phyloP scores from a whole-genome alignment of 2,329 filamentous ascomycete species.

The Hymenoscyphus fructigenus region DNA sequence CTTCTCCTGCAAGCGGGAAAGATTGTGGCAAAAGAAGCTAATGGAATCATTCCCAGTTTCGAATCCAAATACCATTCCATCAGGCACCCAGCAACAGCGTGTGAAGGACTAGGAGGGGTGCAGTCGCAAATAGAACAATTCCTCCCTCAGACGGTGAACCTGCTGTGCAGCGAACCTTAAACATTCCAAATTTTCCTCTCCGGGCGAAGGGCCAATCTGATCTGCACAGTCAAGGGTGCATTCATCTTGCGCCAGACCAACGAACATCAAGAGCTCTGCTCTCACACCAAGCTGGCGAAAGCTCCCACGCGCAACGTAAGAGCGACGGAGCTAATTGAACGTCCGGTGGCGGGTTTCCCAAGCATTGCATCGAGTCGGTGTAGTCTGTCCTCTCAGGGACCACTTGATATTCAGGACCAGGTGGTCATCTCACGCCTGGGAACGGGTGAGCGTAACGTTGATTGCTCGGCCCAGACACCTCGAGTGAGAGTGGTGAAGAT shows the following conservation, averaged over 20 bases:
- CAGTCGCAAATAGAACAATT: background rate
- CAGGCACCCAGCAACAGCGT: background rate
- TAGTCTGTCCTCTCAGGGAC: background rate
- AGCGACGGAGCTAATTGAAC: background rate
- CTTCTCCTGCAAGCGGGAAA: background rate
- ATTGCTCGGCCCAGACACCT: background rate
- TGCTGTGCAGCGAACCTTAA: background rate
- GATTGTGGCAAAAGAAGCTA: background rate
- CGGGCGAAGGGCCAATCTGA: background rate
- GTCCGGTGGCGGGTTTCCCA: background rate
- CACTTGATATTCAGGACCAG: background rate
- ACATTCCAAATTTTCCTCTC: background rate
- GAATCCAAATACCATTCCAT: background rate
- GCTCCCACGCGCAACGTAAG: background rate
- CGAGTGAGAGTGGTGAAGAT: background rate
- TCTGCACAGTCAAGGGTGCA: background rate
- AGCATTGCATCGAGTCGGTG: conserved; percentile 1
- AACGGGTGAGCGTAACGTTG: conserved; percentile 1
- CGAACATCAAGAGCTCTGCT: background rate
- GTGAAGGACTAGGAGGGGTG: background rate
- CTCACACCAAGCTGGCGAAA: background rate
- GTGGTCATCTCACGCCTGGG: background rate
- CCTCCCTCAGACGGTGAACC: background rate
- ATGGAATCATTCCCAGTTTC: background rate
- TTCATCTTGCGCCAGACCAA: background rate